Base-by-base conservation (phyloP, 441 rosid genomes). In the Populus hybrid region DNA sequence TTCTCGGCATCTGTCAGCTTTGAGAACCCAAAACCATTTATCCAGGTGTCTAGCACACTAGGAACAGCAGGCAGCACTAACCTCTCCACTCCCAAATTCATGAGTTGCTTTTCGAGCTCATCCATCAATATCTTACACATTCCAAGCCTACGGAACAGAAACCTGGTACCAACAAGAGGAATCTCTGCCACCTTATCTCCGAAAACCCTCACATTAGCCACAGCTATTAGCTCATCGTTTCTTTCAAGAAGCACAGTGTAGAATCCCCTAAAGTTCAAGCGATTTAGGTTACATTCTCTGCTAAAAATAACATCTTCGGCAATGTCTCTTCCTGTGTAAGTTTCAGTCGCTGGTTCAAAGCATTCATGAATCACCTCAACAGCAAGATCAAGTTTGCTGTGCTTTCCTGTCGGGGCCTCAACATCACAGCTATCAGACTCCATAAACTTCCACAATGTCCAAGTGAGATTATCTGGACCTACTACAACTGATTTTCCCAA, bases 111-210 rank as follows among this genome's bases (percentile, higher is more conserved):
- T 80, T 90, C 94, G 35, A 95, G 92, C 82, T 88, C 90, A 78
- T 89, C 73, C 86, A 91, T 87, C 83, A 93, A 76, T 67, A 85
- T 72, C 42, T 85, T 87, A 64, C 98, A 93, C 97, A 92, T 86
- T 71, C 99, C 98, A 1, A 8, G 81, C 79, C 87, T 83, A 59
- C 91, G 88, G 67, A 86, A 81, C 70, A 82, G 87, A 50, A 87
- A 84, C 81, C 90, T 88, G 28, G 98, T 95, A 65, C 90, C 93
- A 64, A 92, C 85, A 18, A 95, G 84, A 46, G 96, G 97, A 64
- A 92, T 23, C 84, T 95, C 97, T 65, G 96, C 99, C 42, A 90
- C 85, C 75, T 85, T 86, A 64, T 87, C 87, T 75, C 94, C 93
- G 18, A 81, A 71, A 75, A 95, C 69, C 81, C 98, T 84, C 77